Evolutionary conservation across 768 basidiomycete genomes (phyloP), one percentile per base, ranked within the genome.

Genomic region (Clavulina sp.): DNA sequence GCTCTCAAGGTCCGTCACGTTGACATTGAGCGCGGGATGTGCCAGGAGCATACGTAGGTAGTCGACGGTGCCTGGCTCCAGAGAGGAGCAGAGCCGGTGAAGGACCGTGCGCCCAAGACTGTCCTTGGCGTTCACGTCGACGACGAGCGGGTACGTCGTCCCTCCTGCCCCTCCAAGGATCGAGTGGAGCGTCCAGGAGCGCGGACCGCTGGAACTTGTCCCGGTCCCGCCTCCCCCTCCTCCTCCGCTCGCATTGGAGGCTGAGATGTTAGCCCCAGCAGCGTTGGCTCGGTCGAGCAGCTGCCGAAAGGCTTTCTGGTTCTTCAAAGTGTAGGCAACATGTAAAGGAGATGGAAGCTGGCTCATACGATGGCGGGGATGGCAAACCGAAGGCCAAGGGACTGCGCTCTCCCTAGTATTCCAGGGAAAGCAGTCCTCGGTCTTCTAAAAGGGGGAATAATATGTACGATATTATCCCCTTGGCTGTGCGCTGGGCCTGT

Each of bases 1-100:
- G 52, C 76, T 85, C 70, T 97, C 93, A 50, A 63, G 63, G 64
- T 99, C 93, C 38, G 69, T 67, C 4, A 83, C 53, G 58, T 97
- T 97, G 57, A 88, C 76, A 52, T 84, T 80, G 62, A 91, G 70
- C 23, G 69, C 65, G 1, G 86, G 78, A 57, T 87, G 81, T 18
- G 74, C 73, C 48, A 97, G 72, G 4, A 96, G 69, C 51, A 84
- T 68, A 49, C 77, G 71, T 38, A 85, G 75, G 62, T 83, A 97
- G 58, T 88, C 83, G 57, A 85, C 63, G 43, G 77, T 74, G n/a
- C 67, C 64, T 1, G 70, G 63, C 29, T 83, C 84, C 23, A 71
- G 60, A 19, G 78, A 72, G 0, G 76, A 64, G 53, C 83, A 86
- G 0, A 83, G 82, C 34, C 89, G 74, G 60, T 96, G 92, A 6